Percentiles rank a stretch among this genome's conserved stretches.
phyloP scores from a whole-genome alignment of 169 alveolate genomes.

The Plasmodium coatneyi region DNA sequence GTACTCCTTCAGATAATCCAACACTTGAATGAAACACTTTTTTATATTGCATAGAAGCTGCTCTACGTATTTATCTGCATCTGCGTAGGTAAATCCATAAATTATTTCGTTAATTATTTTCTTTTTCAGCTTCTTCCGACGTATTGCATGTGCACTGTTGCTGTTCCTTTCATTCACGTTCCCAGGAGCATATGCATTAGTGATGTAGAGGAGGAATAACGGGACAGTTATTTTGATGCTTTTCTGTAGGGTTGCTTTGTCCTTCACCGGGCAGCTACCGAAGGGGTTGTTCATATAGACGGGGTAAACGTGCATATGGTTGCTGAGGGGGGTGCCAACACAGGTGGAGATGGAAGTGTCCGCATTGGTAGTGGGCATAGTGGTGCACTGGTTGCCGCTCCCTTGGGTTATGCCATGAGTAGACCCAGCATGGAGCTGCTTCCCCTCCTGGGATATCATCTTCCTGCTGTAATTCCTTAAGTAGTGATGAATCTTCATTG shows the following conservation, averaged over 20 bases:
- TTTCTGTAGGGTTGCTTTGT: neutral
- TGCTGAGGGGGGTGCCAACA: neutral
- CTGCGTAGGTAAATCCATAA: conserved; percentile 6
- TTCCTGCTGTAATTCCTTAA: conserved; percentile 7
- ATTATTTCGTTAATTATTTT: conserved; percentile 15
- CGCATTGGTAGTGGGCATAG: neutral
- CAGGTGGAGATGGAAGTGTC: neutral
- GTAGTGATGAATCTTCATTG: conserved; percentile 4
- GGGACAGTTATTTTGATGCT: neutral
- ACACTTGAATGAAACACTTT: conserved; percentile 19
- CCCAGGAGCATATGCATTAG: neutral
- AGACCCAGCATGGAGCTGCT: neutral
- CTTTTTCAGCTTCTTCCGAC: neutral
- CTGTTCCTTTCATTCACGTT: neutral
- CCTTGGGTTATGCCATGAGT: neutral
- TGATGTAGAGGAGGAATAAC: neutral
- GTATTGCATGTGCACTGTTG: neutral
- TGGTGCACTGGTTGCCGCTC: neutral
- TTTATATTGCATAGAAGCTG: conserved; percentile 38
- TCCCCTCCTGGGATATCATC: neutral
- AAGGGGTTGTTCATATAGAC: neutral
- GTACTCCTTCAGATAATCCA: conserved; percentile 18
- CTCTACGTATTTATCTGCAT: conserved; percentile 33
- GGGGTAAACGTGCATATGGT: neutral
- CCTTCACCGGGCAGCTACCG: neutral